phyloP scores from a whole-genome alignment of 1,284 basidiomycete species.

The Pseudozyma hubeiensis region DNA sequence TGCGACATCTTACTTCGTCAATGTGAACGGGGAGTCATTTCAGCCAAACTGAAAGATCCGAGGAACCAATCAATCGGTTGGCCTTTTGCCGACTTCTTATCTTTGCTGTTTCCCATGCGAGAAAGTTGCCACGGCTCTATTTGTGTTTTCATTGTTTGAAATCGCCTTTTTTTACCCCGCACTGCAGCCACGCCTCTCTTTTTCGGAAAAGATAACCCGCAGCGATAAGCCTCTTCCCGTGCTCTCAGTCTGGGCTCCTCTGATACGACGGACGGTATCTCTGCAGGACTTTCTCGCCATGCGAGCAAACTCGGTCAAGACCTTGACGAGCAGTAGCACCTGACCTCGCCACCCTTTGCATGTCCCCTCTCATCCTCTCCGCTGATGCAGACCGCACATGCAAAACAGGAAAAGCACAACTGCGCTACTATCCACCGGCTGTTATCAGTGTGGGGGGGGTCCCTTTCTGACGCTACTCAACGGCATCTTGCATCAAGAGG shows the following conservation, averaged over 20 bases:
- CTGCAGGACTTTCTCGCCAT: background rate
- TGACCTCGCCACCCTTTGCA: conserved; percentile 1
- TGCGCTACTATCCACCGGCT: no score
- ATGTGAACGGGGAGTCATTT: no score
- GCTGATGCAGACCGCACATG: background rate
- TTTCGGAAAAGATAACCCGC: no score
- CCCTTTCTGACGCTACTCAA: background rate
- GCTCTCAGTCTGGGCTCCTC: background rate
- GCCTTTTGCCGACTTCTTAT: background rate
- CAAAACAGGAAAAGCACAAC: no score
- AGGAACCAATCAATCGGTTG: no score
- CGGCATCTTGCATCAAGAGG: conserved; percentile 5
- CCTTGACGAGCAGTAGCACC: background rate
- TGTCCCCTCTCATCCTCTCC: background rate
- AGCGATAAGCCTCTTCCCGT: no score
- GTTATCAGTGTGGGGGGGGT: background rate
- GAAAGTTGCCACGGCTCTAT: background rate
- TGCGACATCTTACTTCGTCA: no score
- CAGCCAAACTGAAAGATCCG: no score
- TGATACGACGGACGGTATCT: background rate
- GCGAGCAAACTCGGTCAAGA: no score
- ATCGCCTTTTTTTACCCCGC: conserved; percentile 1
- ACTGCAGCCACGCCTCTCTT: background rate
- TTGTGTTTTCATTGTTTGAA: background rate
- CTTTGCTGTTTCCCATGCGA: background rate